Base-by-base conservation (phyloP, 192 early-diverging fungal genomes). In the Lobosporangium transversale region DNA sequence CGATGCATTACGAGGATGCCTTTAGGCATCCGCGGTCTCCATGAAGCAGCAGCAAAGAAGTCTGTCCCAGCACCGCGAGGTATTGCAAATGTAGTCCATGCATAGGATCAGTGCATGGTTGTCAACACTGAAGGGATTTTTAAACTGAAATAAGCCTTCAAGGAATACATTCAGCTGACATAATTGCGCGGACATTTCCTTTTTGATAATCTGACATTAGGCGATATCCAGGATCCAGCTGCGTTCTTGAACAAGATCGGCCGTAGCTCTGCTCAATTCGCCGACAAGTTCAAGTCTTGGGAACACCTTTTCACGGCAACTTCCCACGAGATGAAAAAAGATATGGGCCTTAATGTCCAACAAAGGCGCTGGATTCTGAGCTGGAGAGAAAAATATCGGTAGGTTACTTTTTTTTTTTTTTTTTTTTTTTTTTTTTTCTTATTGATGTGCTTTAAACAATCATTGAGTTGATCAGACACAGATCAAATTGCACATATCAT, bases 261-360 rank as follows among this genome's bases (percentile, higher is more conserved):
- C 14, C 73, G 73, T n/a, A 67, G 54, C 59, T 76, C 65, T 17
- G 65, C 33, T 1, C 54, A 40, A 17, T 17, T 62, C 14, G 73
- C 73, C 18, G 73, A 76, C n/a, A 76, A 76, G 65, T 76, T 76
- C 51, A 70, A 84, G 68, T 66, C 70, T 53, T 92, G 90, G 90
- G 84, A 89, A 15, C 83, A 87, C 26, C 56, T 92, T 52, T 92
- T 92, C 57, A 81, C 74, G 18, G 81, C 81, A 35, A 56, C 76
- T 33, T 70, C 85, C 12, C 21, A 24, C 4, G 80, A 66, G 32
- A 87, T 92, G 90, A 89, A 86, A 70, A 43, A 36, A 10, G 80
- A 84, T 20, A 55, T 90, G 84, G 84, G 80, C 0, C 80, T 92
- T 10, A 66, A 81, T 0, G 81, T 84, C 49, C 87, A 86, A 71